Evolutionary conservation across 441 rosid species (phyloP).

Genomic region (Aleurites moluccanus): DNA sequence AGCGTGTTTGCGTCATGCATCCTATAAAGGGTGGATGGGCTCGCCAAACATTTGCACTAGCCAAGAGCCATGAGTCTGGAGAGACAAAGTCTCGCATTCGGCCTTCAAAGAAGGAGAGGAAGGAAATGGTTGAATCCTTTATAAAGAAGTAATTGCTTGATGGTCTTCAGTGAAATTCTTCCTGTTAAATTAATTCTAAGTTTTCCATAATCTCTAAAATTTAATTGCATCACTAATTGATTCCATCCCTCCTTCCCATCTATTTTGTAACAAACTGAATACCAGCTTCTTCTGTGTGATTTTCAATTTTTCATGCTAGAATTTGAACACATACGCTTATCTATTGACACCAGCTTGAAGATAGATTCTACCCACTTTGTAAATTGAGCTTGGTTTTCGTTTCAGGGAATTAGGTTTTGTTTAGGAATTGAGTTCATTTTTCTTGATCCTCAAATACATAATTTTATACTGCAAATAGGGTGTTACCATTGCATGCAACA

Average conservation of each 20-base stretch:
- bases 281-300: background rate
- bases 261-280: background rate
- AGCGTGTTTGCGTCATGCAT: constrained; percentile 49
- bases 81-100: constrained; percentile 82
- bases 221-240: background rate
- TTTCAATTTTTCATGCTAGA: constrained; percentile 3
- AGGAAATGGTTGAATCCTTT: constrained; percentile 71
- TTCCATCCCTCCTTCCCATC: background rate
- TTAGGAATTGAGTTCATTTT: background rate
- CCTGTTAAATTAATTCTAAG: constrained; percentile 9
- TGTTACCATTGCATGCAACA: background rate
- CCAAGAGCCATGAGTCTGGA: constrained; percentile 65
- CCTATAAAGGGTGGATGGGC: constrained; percentile 65
- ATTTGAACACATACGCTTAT: background rate
- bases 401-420: constrained; percentile 1
- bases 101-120: constrained; percentile 89
- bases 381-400: background rate
- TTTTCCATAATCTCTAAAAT: background rate
- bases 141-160: constrained; percentile 61
- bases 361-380: background rate
- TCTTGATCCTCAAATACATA: background rate
- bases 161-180: constrained; percentile 12
- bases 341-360: background rate
- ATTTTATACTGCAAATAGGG: background rate
- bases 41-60: constrained; percentile 73